Evolutionary conservation across 129 eudicot species (phyloP), one percentile per base, ranked within the genome.

Genomic region (Ambrosia trifida): DNA sequence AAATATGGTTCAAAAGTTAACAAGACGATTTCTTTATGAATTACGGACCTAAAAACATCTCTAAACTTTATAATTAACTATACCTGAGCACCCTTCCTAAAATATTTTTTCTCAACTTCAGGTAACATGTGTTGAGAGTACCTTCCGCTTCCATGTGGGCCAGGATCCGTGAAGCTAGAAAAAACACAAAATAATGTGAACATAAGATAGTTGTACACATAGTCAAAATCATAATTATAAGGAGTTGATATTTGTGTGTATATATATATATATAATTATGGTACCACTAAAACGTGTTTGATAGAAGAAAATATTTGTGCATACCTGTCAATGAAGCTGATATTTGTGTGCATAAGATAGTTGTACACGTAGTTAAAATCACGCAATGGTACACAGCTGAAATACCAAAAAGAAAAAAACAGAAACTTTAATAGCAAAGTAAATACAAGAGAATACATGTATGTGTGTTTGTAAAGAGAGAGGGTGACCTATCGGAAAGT

Each of bases 81-180:
- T 78, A 94, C 99, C 99, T 94, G 99, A 60, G 99, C 83, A 76
- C 99, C 99, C 86, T 94, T 94, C 70, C 88, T 87, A 54, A 94
- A 94, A 80, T 77, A 88, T 53, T 79, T 80, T 85, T 82, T 84
- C 66, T 90, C 97, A 66, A 94, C 89, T 83, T 89, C 99, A 32
- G 99, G 99, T 66, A 94, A 83, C 99, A 94, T 94, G 68, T 79
- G 85, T 19, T 89, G 89, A 28, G 87, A 82, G 76, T 87, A 94
- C 82, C 99, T 85, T 57, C 96, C 99, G 76, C 70, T 94, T 76
- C 99, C 99, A 77, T 84, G 95, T 7, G 99, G 99, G 52, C 99
- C 99, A 31, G 97, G 99, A 77, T 94, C 99, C 81, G 74, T 77
- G 58, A 94, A 94, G 72, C 99, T 94, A 86, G 72, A 78, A 66